These are phyloP conservation scores for Trichoderma orchidacearum DNA, from an alignment of 495 filamentous ascomycete species.

Conservation along the genomic window DNA sequence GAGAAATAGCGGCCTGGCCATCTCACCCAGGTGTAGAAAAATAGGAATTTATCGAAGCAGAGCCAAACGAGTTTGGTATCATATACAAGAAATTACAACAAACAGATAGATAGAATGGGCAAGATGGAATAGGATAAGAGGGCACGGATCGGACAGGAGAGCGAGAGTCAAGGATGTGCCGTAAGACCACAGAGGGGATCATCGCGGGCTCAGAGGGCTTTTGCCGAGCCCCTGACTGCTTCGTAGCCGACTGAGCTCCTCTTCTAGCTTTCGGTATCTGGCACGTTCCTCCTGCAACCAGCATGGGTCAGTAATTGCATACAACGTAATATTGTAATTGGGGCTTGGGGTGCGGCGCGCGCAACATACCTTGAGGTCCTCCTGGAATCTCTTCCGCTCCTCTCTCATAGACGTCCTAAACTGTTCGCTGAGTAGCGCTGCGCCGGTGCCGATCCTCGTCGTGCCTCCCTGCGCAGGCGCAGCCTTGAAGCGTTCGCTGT, in stretches of 20 bases:
- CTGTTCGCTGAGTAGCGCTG: slow-evolving; percentile 23
- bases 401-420: slow-evolving; percentile 30
- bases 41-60: slow-evolving; percentile 13
- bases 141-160: too few relatives aligned
- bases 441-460: slow-evolving; percentile 10
- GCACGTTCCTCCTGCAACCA: slow-evolving; percentile 29
- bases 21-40: neutral
- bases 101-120: neutral
- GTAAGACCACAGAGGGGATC: too few relatives aligned
- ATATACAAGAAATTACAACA: neutral
- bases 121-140: neutral
- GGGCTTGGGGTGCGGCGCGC: too few relatives aligned
- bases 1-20: neutral
- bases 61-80: slow-evolving; percentile 9
- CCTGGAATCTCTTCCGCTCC: slow-evolving; percentile 37
- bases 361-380: slow-evolving; percentile 30
- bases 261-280: slow-evolving; percentile 28
- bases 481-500: slow-evolving; percentile 25
- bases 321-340: too few relatives aligned
- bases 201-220: slow-evolving; percentile 13
- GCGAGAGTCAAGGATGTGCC: too few relatives aligned
- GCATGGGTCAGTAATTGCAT: neutral
- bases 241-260: slow-evolving; percentile 26
- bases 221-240: slow-evolving; percentile 19
- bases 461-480: slow-evolving; percentile 5